phyloP scores from a whole-genome alignment of 345 rosid species.

The Syzygium aromaticum region DNA sequence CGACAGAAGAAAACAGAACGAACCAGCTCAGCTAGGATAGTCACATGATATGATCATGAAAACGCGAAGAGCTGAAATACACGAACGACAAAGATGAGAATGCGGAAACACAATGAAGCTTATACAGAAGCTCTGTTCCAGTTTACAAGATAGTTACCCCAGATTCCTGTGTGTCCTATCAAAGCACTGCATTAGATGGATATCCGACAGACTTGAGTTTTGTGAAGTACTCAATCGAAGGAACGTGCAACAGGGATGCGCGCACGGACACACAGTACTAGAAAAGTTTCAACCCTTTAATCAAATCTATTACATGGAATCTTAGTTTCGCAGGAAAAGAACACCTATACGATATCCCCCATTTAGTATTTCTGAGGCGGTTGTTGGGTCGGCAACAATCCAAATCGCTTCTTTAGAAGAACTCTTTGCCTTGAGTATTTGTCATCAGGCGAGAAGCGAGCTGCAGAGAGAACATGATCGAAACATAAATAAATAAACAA shows the following conservation, averaged over 20 bases:
- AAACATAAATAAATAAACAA: neutral
- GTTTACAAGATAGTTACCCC: neutral
- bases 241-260: neutral
- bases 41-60: neutral
- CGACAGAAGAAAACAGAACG: neutral
- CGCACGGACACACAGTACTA: neutral
- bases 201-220: neutral
- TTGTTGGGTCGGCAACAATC: conserved; percentile 66
- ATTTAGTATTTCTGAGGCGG: conserved; percentile 58
- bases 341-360: neutral
- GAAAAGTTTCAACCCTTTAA: neutral
- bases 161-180: neutral
- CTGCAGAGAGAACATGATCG: conserved; percentile 20
- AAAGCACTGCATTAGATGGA: neutral
- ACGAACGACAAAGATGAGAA: neutral
- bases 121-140: neutral
- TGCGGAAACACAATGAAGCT: neutral
- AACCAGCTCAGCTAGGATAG: neutral
- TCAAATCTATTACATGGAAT: neutral
- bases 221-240: neutral
- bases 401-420: conserved; percentile 69
- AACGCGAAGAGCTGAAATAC: neutral
- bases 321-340: neutral
- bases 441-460: conserved; percentile 90
- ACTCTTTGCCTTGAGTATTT: conserved; percentile 74